Evolutionary conservation across 306 rosid species (phyloP).

Genomic region (Alnus rubra): DNA sequence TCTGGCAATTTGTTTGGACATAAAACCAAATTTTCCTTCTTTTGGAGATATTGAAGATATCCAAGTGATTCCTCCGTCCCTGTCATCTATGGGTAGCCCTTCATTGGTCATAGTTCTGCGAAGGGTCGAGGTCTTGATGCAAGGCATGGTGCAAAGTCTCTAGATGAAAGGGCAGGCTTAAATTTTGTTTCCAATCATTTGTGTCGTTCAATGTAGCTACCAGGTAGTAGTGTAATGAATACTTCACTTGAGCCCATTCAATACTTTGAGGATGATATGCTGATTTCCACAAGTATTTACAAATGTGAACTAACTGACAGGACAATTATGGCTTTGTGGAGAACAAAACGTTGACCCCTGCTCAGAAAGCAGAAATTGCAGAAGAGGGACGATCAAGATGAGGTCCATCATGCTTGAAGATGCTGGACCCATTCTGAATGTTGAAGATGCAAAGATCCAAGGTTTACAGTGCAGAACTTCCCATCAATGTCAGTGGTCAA

Average conservation of each 20-base stretch:
- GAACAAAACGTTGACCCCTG: constrained; percentile 49
- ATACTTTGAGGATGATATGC: background rate
- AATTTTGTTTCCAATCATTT: constrained; percentile 85
- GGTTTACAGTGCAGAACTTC: constrained; percentile 64
- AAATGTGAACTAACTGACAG: constrained; percentile 37
- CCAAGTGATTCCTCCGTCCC: constrained; percentile 66
- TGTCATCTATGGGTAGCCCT: constrained; percentile 84
- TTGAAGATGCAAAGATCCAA: constrained; percentile 52
- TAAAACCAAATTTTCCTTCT: constrained; percentile 87
- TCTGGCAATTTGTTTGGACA: constrained; percentile 79
- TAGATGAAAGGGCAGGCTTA: constrained; percentile 89
- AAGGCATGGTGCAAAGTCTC: constrained; percentile 74
- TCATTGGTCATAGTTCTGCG: constrained; percentile 58
- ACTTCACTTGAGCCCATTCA: background rate
- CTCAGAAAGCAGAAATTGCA: constrained; percentile 50
- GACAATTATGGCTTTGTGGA: constrained; percentile 82
- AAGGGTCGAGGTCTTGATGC: constrained; percentile 79
- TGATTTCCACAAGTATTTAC: background rate
- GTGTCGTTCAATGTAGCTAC: constrained; percentile 64
- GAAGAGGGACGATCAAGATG: constrained; percentile 67
- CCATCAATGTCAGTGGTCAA: constrained; percentile 47
- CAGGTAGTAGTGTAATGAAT: constrained; percentile 47
- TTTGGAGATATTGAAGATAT: constrained; percentile 87
- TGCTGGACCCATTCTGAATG: constrained; percentile 39
- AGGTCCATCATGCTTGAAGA: constrained; percentile 48